These are phyloP conservation scores for Metschnikowia cerradonensis DNA, from an alignment of 805 yeast genomes.

Conservation along the genomic window DNA sequence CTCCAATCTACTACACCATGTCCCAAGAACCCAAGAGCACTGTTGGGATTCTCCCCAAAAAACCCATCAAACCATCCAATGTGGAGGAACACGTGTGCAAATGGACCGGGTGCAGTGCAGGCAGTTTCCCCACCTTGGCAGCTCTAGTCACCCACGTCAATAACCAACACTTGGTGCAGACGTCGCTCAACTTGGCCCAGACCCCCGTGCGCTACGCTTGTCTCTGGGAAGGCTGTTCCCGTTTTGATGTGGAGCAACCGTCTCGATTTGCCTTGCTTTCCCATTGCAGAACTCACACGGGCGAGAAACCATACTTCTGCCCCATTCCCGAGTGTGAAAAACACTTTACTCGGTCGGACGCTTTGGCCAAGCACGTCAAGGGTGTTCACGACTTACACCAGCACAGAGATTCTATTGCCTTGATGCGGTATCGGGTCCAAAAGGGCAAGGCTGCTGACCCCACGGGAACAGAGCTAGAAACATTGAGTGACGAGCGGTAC, in stretches of 20 bases:
- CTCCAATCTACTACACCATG: conserved; percentile 5
- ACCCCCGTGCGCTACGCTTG: conserved; percentile 44
- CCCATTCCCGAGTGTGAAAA: conserved; percentile 62
- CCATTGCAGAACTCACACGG: conserved; percentile 63
- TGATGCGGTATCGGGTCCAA: conserved; percentile 27
- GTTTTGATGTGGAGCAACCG: conserved; percentile 49
- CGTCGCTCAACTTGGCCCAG: conserved; percentile 18
- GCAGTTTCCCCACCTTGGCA: conserved; percentile 20
- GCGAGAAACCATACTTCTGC: conserved; percentile 60
- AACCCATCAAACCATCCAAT: neutral
- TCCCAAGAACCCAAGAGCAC: conserved; percentile 6
- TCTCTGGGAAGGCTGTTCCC: conserved; percentile 57
- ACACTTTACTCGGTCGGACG: conserved; percentile 56
- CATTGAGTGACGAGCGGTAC: conserved; percentile 28
- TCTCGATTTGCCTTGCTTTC: conserved; percentile 56
- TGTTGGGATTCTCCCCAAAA: neutral
- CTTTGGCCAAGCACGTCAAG: conserved; percentile 59
- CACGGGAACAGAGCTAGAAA: conserved; percentile 20
- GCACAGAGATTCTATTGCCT: conserved; percentile 29
- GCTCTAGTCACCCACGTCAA: conserved; percentile 31
- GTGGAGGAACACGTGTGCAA: conserved; percentile 22
- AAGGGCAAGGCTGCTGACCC: conserved; percentile 27
- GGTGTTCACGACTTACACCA: conserved; percentile 54
- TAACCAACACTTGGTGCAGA: conserved; percentile 26
- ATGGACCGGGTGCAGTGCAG: conserved; percentile 29